phyloP scores from a whole-genome alignment of 495 filamentous ascomycete genomes.

The Daldinia vernicosa region DNA sequence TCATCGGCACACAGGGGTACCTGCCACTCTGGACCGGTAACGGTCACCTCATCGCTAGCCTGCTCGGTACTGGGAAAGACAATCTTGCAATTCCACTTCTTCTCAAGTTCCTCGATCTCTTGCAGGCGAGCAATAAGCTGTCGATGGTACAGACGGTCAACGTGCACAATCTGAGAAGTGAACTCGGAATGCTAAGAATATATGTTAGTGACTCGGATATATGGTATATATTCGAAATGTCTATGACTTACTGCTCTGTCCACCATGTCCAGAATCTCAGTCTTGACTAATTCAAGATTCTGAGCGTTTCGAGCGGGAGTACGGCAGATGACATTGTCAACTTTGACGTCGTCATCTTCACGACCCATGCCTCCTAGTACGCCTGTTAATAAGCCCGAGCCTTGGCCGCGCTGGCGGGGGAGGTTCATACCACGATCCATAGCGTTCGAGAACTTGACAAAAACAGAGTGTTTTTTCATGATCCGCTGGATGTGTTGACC shows the following conservation, averaged over 20 bases:
- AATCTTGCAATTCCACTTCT: conserved; percentile 99
- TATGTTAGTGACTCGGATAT: not conserved
- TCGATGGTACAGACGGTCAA: conserved; percentile 95
- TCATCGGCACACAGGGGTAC: conserved; percentile 95
- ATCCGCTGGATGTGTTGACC: conserved; percentile 99
- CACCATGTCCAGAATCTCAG: conserved; percentile 99
- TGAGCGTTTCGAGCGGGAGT: conserved; percentile 97
- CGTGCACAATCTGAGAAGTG: conserved; percentile 87
- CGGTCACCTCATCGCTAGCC: conserved; percentile 93
- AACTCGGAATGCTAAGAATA: conserved; percentile 86
- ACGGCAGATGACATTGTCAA: conserved; percentile 98
- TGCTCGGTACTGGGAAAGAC: conserved; percentile 96
- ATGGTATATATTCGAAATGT: not conserved
- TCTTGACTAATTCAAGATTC: conserved; percentile 95
- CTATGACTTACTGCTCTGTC: conserved; percentile 78
- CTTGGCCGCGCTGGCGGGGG: not conserved
- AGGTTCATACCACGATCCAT: conserved; percentile 79
- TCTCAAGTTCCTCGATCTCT: conserved; percentile 93
- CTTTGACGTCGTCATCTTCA: conserved; percentile 96
- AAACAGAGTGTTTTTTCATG: conserved; percentile 99
- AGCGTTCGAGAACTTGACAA: conserved; percentile 99
- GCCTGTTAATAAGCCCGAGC: conserved; percentile 30
- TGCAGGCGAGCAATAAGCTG: conserved; percentile 85
- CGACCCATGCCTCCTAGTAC: conserved; percentile 79
- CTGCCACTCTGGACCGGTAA: conserved; percentile 96